These are phyloP conservation scores for Lachnellula arida DNA, from an alignment of 2,329 filamentous ascomycete species.

Conservation along the genomic window DNA sequence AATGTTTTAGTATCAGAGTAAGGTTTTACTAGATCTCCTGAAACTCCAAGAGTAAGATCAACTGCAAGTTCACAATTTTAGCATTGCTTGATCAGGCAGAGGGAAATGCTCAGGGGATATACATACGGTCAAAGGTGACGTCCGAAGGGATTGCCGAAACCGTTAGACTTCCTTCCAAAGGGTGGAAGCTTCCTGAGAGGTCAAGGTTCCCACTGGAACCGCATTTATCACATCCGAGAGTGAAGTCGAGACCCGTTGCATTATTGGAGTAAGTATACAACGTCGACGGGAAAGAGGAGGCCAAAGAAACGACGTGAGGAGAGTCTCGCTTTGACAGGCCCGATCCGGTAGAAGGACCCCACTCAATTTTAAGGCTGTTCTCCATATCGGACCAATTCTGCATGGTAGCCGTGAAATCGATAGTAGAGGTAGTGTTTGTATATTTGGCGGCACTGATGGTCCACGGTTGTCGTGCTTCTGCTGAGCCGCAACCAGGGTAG, in stretches of 20 bases:
- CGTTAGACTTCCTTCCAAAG: neutral
- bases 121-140: neutral
- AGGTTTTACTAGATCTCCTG: neutral
- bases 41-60: conserved; percentile 3
- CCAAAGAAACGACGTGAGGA: neutral
- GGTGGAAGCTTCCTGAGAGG: conserved; percentile 1
- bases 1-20: neutral
- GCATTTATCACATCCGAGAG: conserved; percentile 6
- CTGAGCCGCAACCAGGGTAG: neutral
- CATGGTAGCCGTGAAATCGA: conserved; percentile 4
- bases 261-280: neutral
- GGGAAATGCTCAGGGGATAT: too few species aligned
- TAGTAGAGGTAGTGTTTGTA: neutral
- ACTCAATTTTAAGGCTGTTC: conserved; percentile 1
- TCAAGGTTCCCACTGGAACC: neutral
- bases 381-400: conserved; percentile 4
- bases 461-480: conserved; percentile 5
- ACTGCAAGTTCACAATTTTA: neutral
- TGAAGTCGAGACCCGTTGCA: neutral
- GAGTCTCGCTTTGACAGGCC: neutral
- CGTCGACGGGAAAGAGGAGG: neutral
- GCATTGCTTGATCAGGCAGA: too few species aligned
- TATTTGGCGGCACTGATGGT: neutral
- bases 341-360: neutral
- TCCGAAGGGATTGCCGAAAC: neutral